Conservation (phyloP, 1,139 yeast species). For the Protomyces pachydermus region DNA sequence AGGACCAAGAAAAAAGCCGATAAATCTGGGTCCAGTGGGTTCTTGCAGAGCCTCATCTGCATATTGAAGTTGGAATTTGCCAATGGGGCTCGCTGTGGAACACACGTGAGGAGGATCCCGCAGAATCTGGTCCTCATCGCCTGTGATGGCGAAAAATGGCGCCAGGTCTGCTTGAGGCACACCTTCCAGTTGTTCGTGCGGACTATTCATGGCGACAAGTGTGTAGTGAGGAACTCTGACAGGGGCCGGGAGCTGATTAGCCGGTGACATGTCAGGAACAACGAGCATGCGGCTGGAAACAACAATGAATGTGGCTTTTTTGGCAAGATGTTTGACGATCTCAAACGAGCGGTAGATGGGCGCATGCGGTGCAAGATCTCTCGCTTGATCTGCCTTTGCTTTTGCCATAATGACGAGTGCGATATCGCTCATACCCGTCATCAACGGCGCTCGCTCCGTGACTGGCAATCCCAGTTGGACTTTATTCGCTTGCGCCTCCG, state of each 20-base stretch:
- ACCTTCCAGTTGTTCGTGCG: not conserved
- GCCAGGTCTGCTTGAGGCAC: not conserved
- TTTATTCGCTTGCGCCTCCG: not conserved
- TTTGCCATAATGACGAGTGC: not conserved
- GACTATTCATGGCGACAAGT: not conserved
- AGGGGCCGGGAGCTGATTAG: not conserved
- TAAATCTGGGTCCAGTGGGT: not conserved
- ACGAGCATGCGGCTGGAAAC: not conserved
- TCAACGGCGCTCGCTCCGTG: not conserved
- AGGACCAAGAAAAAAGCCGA: not conserved
- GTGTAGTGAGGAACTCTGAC: not conserved
- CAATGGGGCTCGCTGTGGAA: not conserved
- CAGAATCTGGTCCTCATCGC: not conserved
- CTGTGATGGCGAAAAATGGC: not conserved
- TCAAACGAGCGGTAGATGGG: not conserved
- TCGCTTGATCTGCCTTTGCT: not conserved
- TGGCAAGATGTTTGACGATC: not conserved
- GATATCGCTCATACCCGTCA: not conserved
- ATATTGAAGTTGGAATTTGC: not conserved
- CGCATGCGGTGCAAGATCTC: not conserved
- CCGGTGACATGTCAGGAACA: not conserved
- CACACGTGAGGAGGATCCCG: not conserved
- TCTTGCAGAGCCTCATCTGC: not conserved
- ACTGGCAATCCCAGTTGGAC: not conserved
- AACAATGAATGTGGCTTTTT: not conserved